Evolutionary conservation across 2,329 filamentous ascomycete genomes (phyloP).

Genomic region (Incumbomyces delicatus): DNA sequence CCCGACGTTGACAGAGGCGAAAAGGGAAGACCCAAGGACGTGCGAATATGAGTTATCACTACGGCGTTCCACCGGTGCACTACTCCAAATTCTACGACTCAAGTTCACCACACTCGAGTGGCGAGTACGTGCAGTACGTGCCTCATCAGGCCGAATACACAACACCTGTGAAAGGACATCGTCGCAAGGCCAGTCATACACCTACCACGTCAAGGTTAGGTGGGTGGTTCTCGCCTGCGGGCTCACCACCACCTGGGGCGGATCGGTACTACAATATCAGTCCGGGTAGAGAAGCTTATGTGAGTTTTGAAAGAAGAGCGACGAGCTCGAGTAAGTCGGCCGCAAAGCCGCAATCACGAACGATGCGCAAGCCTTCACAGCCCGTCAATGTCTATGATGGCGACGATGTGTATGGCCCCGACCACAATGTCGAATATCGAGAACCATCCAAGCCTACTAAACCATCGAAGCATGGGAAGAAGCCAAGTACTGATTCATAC

Average conservation of each 20-base stretch:
- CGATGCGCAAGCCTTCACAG: conserved; percentile 37
- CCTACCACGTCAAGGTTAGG: conserved; percentile 28
- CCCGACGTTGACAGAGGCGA: conserved; percentile 20
- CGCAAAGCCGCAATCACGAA: conserved; percentile 22
- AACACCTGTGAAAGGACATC: conserved; percentile 42
- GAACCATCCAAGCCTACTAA: neutral
- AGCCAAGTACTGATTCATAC: conserved; percentile 40
- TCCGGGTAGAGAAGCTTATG: conserved; percentile 50
- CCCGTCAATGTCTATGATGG: conserved; percentile 43
- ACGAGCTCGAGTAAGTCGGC: conserved; percentile 31
- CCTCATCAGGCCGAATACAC: conserved; percentile 15
- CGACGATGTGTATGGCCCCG: conserved; percentile 46
- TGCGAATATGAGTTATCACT: conserved; percentile 20
- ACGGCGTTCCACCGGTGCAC: conserved; percentile 18
- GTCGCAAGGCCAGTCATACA: conserved; percentile 48
- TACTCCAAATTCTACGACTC: conserved; percentile 29
- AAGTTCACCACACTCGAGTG: conserved; percentile 21
- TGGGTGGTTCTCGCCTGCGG: conserved; percentile 34
- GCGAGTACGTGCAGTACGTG: conserved; percentile 21
- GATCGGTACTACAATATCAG: conserved; percentile 41
- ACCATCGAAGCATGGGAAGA: conserved; percentile 31
- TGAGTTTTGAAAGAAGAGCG: conserved; percentile 49
- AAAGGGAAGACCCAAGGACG: conserved; percentile 7
- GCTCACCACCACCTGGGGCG: conserved; percentile 37
- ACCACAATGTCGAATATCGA: conserved; percentile 30